Evolutionary conservation across 345 rosid genomes (phyloP), one percentile per base, ranked within the genome.

Genomic region (Atalantia buxifolia): DNA sequence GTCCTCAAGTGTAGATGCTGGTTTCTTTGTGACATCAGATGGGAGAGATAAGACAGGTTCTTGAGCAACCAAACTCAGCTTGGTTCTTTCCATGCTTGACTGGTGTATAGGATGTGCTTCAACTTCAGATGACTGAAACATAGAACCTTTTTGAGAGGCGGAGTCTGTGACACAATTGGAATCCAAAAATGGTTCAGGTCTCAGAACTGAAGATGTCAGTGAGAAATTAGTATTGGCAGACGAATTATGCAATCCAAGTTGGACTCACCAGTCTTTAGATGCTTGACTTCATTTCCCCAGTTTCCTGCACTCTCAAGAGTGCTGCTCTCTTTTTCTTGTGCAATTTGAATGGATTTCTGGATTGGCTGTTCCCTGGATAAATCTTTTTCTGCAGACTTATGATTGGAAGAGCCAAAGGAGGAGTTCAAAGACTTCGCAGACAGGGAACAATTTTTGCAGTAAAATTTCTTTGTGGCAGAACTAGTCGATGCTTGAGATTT

Each of bases 341-440:
- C 71, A 62, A 53, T 69, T n/a, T n/a, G 75, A 69, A 71, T 55
- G 72, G 78, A 64, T 55, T 53, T 61, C 38, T 79, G 63, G 25
- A 38, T 55, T 40, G 66, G 28, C 69, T 74, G 31, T 60, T 4
- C 25, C 25, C n/a, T 25, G 16, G 79, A 55, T 56, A 42, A 69
- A 36, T 69, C 25, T 56, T 77, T 78, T 42, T 38, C 75, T 1
- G 13, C 56, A 61, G 14, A 64, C 7, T 27, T 64, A 40, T 69
- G 57, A 27, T 65, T 53, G 22, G 71, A 76, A 65, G 82, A 74
- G 68, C 14, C 76, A 16, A 76, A 69, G 9, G 42, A 35, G 31
- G 81, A 78, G 40, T 56, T 74, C 55, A 19, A 66, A 67, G 71
- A 74, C 62, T 45, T 69, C 75, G 71, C 66, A 33, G 40, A n/a